phyloP scores from a whole-genome alignment of 306 rosid species.

The Cercis canadensis region DNA sequence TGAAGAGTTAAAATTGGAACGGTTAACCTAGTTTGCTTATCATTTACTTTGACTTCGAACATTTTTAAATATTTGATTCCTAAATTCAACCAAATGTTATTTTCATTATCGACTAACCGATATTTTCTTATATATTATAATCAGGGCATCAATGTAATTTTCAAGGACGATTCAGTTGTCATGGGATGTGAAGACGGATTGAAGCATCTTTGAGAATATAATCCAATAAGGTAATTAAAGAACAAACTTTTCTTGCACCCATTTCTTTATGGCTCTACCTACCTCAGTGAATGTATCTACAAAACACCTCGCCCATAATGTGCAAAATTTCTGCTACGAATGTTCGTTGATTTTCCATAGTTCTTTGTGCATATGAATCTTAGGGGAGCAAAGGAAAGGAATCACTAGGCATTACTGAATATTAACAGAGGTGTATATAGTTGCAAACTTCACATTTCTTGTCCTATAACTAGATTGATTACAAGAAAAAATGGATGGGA shows the following conservation, averaged over 20 bases:
- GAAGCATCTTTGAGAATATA: not conserved
- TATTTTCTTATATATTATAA: not conserved
- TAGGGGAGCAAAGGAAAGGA: not conserved
- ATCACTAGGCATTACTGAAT: not conserved
- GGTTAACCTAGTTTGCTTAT: not conserved
- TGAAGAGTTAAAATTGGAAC: not conserved
- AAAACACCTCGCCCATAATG: no score
- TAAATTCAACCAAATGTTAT: not conserved
- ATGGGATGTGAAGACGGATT: not conserved
- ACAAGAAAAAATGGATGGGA: slow-evolving; percentile 6
- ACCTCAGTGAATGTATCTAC: no score
- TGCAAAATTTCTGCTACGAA: not conserved
- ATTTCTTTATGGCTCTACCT: no score
- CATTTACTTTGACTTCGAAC: not conserved
- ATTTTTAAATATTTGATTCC: not conserved
- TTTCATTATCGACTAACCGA: not conserved
- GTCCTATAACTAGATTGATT: not conserved
- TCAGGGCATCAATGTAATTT: no score
- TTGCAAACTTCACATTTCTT: not conserved
- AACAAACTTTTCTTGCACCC: no score
- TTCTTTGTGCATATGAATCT: not conserved
- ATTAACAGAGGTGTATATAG: not conserved
- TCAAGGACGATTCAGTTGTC: no score
- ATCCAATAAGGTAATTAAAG: not conserved
- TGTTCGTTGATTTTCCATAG: not conserved